These are phyloP conservation scores for Trichoderma breve DNA, from an alignment of 2,329 filamentous ascomycete genomes.

Conservation along the genomic window DNA sequence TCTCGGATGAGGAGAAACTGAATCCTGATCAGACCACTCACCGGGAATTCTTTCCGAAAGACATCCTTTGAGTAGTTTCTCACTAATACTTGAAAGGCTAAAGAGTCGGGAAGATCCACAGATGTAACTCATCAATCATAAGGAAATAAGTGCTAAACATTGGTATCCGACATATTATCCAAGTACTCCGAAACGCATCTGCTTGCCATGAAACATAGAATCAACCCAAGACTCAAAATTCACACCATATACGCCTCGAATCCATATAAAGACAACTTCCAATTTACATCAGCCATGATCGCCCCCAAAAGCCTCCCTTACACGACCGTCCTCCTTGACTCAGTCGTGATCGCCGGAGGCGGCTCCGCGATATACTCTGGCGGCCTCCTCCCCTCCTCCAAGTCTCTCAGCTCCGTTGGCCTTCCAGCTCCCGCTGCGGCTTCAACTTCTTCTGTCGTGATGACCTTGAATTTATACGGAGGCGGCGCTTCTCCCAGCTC, in stretches of 20 bases:
- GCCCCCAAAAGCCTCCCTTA: background rate
- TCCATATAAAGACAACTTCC: too few relatives aligned
- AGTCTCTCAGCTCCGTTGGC: slow-evolving; percentile 27
- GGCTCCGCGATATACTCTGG: slow-evolving; percentile 32
- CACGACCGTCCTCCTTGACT: slow-evolving; percentile 18
- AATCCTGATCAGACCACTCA: background rate
- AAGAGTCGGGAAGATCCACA: background rate
- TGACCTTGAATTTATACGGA: slow-evolving; percentile 50
- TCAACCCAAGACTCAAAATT: background rate
- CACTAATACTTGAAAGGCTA: background rate
- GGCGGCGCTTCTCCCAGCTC: slow-evolving; percentile 65
- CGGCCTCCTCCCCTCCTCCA: slow-evolving; percentile 30
- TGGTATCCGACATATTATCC: background rate
- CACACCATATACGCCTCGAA: background rate
- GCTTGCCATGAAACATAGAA: background rate
- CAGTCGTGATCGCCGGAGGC: slow-evolving; percentile 25
- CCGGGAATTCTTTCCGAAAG: background rate
- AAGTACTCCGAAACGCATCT: background rate
- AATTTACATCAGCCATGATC: background rate
- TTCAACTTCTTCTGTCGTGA: slow-evolving; percentile 24
- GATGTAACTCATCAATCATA: background rate
- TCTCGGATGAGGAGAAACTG: background rate
- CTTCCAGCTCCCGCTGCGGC: background rate
- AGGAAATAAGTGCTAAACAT: background rate
- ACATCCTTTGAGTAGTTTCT: background rate